phyloP scores from a whole-genome alignment of 768 basidiomycete genomes.

The Tylopilus plumbeoviolaceoides region DNA sequence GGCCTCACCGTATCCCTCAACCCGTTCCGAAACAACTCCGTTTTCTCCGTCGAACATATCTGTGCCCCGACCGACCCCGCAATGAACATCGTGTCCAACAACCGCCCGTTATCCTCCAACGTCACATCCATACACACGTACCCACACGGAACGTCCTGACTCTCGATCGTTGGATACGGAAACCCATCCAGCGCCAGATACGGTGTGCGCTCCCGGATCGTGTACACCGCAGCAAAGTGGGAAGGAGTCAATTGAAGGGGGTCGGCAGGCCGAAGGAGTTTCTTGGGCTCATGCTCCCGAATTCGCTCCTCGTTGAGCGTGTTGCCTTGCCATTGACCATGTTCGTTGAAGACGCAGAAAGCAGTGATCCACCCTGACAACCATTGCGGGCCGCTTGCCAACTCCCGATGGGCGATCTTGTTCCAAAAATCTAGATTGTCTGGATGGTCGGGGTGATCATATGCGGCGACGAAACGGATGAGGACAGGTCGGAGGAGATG shows the following conservation, averaged over 20 bases:
- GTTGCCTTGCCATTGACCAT: slow-evolving; percentile 32
- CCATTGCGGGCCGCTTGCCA: slow-evolving; percentile 27
- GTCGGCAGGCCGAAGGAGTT: slow-evolving; percentile 28
- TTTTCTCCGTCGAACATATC: slow-evolving; percentile 29
- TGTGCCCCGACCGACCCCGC: slow-evolving; percentile 29
- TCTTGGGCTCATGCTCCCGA: slow-evolving; percentile 28
- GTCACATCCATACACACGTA: slow-evolving; percentile 28
- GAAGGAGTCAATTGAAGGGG: slow-evolving; percentile 22
- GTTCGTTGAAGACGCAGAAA: slow-evolving; percentile 33
- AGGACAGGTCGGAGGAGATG: slow-evolving; percentile 39
- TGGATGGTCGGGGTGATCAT: slow-evolving; percentile 27
- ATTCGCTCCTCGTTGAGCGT: slow-evolving; percentile 27
- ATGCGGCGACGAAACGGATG: slow-evolving; percentile 34
- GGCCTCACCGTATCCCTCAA: slow-evolving; percentile 30
- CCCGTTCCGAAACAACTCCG: slow-evolving; percentile 28
- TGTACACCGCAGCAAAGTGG: slow-evolving; percentile 27
- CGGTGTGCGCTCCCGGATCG: slow-evolving; percentile 17
- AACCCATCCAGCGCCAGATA: slow-evolving; percentile 26
- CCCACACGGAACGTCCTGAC: slow-evolving; percentile 27
- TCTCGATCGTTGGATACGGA: slow-evolving; percentile 28
- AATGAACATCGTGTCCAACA: slow-evolving; percentile 26
- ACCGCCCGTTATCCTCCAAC: slow-evolving; percentile 25
- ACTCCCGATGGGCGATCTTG: slow-evolving; percentile 28
- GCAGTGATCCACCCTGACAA: slow-evolving; percentile 40
- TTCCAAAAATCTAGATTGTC: slow-evolving; percentile 39